A percentile compares a stretch with the other conserved stretches of the same genome.
These are phyloP conservation scores for Trifolium pratense DNA, from an alignment of 306 rosid species.

Conservation along the genomic window DNA sequence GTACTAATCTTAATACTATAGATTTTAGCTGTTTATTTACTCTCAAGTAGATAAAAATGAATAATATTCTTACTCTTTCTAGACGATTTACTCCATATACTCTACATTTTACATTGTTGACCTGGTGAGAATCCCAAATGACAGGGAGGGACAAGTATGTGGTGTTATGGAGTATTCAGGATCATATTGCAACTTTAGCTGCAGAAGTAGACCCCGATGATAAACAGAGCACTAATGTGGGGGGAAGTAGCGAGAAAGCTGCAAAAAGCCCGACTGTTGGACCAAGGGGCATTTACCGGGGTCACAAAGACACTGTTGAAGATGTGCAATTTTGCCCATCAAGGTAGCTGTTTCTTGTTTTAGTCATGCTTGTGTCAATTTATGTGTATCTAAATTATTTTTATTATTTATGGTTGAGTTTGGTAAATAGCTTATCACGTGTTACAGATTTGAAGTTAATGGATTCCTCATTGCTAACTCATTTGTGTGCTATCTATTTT, in stretches of 20 bases:
- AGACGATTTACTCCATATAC: conserved; percentile 8
- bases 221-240: conserved; percentile 56
- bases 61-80: conserved; percentile 25
- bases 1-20: conserved; percentile 10
- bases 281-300: conserved; percentile 86
- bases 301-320: conserved; percentile 90
- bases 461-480: background rate
- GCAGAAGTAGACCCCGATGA: conserved; percentile 61
- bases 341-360: conserved; percentile 58
- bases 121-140: conserved; percentile 18
- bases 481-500: conserved; percentile 11
- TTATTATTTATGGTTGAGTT: background rate
- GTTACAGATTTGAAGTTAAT: conserved; percentile 15
- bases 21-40: conserved; percentile 13
- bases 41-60: background rate
- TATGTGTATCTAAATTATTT: background rate
- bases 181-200: conserved; percentile 75
- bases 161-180: conserved; percentile 92
- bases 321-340: conserved; percentile 98
- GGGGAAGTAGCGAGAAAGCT: conserved; percentile 60
- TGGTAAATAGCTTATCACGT: conserved; percentile 6
- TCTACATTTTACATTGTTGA: conserved; percentile 35
- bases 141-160: conserved; percentile 93
- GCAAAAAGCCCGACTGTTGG: conserved; percentile 71
- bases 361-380: conserved; percentile 22